Evolutionary conservation across 306 rosid species (phyloP).

Genomic region (Alnus glutinosa): DNA sequence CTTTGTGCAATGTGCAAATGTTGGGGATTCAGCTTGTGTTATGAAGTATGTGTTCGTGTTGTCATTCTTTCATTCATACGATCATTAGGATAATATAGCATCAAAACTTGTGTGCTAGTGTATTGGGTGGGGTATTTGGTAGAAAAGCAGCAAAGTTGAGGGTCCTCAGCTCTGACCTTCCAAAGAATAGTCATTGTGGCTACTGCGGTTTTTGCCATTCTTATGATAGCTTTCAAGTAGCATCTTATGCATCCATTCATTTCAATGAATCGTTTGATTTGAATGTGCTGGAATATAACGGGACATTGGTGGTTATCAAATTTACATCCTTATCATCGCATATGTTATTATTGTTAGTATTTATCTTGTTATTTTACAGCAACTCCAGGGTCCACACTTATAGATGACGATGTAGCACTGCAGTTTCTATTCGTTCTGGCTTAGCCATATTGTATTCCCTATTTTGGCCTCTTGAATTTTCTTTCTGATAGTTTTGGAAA

Average conservation of each 20-base stretch:
- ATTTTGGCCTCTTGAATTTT: background rate
- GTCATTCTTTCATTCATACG: slow-evolving; percentile 20
- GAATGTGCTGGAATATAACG: background rate
- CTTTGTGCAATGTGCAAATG: slow-evolving; percentile 94
- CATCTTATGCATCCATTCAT: background rate
- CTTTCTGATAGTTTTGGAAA: background rate
- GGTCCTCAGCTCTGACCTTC: background rate
- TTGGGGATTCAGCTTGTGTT: slow-evolving; percentile 90
- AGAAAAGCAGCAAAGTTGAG: slow-evolving; percentile 8
- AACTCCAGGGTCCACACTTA: background rate
- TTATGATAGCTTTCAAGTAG: background rate
- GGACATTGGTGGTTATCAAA: background rate
- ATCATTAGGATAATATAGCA: slow-evolving; percentile 23
- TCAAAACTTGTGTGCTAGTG: slow-evolving; percentile 6
- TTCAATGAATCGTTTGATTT: background rate
- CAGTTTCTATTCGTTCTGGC: background rate
- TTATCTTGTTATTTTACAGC: background rate
- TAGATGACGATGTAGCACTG: background rate
- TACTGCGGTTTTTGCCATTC: background rate
- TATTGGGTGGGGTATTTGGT: slow-evolving; percentile 29
- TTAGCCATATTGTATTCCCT: background rate
- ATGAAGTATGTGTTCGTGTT: slow-evolving; percentile 58
- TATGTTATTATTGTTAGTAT: background rate
- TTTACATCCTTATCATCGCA: background rate
- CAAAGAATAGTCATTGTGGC: background rate